phyloP scores from a whole-genome alignment of 805 yeast species.

The Clavispora vitiphila region DNA sequence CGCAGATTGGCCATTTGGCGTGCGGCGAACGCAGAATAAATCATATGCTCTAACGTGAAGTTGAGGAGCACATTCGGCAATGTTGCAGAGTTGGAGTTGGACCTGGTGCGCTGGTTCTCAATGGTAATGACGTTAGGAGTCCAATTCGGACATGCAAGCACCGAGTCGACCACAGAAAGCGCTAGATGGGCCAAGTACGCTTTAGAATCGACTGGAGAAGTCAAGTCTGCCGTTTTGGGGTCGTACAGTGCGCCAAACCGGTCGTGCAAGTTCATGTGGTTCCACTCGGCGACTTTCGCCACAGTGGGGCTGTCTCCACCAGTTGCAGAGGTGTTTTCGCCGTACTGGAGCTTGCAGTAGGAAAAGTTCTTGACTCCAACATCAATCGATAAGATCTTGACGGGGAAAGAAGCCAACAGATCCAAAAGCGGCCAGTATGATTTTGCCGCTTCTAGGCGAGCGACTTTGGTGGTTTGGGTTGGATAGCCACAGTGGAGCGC shows the following conservation, averaged over 20 bases:
- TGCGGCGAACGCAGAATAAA: constrained; percentile 27
- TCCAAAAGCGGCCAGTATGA: constrained; percentile 6
- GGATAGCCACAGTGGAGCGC: constrained; percentile 22
- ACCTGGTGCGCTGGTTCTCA: constrained; percentile 37
- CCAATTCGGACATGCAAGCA: constrained; percentile 10
- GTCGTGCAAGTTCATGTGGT: constrained; percentile 22
- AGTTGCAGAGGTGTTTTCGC: no score
- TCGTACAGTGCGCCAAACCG: constrained; percentile 14
- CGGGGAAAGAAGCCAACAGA: constrained; percentile 3
- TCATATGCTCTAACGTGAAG: constrained; percentile 33
- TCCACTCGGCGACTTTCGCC: constrained; percentile 16
- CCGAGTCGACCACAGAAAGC: constrained; percentile 16
- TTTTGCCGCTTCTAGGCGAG: constrained; percentile 10
- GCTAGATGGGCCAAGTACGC: constrained; percentile 22
- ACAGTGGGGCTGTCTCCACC: neutral
- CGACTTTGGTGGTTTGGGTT: constrained; percentile 14
- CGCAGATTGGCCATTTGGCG: constrained; percentile 7
- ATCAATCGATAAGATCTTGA: constrained; percentile 27
- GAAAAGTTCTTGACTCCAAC: constrained; percentile 40
- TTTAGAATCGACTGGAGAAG: constrained; percentile 22
- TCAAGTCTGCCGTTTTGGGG: constrained; percentile 4
- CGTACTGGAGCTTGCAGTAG: constrained; percentile 23
- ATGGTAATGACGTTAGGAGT: constrained; percentile 26
- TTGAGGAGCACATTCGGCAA: constrained; percentile 37
- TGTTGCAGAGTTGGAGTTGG: constrained; percentile 28